phyloP scores from a whole-genome alignment of 306 rosid genomes.

The Cicer cuneatum region DNA sequence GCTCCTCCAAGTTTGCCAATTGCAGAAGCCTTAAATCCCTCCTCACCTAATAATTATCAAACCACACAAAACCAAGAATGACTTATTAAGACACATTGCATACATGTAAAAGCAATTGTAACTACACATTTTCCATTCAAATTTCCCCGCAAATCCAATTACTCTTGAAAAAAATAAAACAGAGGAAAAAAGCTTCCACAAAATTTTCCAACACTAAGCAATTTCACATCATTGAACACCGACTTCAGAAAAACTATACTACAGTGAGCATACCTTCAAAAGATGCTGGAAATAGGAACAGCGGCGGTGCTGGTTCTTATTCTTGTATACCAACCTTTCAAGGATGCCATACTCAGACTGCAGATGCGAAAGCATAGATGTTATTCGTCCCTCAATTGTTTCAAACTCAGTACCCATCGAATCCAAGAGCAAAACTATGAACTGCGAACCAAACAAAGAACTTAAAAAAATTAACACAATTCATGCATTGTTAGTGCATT shows the following conservation, averaged over 20 bases:
- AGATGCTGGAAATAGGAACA: conserved; percentile 75
- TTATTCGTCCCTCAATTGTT: conserved; percentile 64
- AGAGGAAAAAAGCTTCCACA: neutral
- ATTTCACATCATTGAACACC: conserved; percentile 8
- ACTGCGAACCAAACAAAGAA: too few relatives aligned
- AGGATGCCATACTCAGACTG: conserved; percentile 67
- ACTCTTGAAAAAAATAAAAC: neutral
- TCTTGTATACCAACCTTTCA: conserved; percentile 77
- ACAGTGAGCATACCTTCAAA: conserved; percentile 61
- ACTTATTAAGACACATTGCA: neutral
- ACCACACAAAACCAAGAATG: conserved; percentile 17
- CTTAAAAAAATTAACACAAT: too few relatives aligned
- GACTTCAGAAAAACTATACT: neutral
- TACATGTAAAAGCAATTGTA: conserved; percentile 21
- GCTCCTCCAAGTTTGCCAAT: conserved; percentile 69
- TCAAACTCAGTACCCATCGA: conserved; percentile 66
- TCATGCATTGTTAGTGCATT: conserved; percentile 6
- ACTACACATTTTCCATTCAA: neutral
- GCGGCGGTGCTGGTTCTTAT: conserved; percentile 94
- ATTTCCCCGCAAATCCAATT: neutral
- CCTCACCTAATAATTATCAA: conserved; percentile 60
- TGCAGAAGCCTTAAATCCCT: conserved; percentile 76
- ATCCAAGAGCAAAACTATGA: too few relatives aligned
- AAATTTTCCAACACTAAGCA: neutral
- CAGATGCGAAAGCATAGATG: conserved; percentile 66